phyloP scores from a whole-genome alignment of 768 basidiomycete species.

The Rhodotorula taiwanensis region DNA sequence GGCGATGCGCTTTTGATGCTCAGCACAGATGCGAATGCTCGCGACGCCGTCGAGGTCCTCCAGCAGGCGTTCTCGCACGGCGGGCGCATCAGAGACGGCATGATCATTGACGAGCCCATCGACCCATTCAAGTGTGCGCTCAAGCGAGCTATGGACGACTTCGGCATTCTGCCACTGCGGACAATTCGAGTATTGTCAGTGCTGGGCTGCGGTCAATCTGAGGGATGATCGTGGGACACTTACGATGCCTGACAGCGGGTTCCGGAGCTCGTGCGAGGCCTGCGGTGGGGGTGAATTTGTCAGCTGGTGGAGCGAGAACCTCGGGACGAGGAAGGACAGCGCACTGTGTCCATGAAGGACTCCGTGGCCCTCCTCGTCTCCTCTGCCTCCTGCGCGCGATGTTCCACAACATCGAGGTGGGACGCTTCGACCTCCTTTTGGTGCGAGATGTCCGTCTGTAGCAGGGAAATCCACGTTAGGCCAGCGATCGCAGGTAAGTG shows the following conservation, averaged over 20 bases:
- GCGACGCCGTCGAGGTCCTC: constrained; percentile 30
- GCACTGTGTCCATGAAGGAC: constrained; percentile 14
- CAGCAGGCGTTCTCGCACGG: constrained; percentile 14
- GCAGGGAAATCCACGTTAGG: background rate
- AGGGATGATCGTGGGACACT: too few species aligned
- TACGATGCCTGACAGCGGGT: constrained; percentile 23
- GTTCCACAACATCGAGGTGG: constrained; percentile 25
- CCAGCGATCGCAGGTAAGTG: background rate
- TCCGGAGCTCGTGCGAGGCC: constrained; percentile 29
- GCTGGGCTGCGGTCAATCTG: too few species aligned
- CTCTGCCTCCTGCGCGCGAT: constrained; percentile 25
- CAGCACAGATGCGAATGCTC: constrained; percentile 23
- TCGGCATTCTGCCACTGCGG: constrained; percentile 34
- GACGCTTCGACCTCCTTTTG: constrained; percentile 26
- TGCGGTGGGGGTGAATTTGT: background rate
- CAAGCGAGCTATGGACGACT: constrained; percentile 12
- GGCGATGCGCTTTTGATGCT: constrained; percentile 32
- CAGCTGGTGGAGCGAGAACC: too few species aligned
- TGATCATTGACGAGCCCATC: constrained; percentile 9
- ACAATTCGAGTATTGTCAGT: too few species aligned
- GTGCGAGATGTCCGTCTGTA: constrained; percentile 24
- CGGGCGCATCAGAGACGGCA: background rate
- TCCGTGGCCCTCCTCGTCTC: constrained; percentile 26
- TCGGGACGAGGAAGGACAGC: background rate
- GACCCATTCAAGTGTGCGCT: constrained; percentile 14